phyloP scores from a whole-genome alignment of 2,329 filamentous ascomycete species.

The Neofusicoccum sp. region DNA sequence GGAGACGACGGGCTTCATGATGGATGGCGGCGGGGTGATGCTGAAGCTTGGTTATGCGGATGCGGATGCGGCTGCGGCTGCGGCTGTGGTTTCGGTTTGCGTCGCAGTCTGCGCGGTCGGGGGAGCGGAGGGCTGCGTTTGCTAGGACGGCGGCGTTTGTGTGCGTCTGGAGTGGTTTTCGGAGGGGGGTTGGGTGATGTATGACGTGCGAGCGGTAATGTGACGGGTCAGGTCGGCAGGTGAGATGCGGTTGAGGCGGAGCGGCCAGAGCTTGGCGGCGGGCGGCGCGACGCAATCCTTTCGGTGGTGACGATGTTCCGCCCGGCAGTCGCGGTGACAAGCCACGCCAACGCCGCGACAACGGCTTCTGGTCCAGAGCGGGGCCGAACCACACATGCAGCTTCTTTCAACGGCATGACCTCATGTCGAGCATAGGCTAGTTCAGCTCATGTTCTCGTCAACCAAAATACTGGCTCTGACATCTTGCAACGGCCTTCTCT shows the following conservation, averaged over 20 bases:
- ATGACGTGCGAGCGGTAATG: neutral
- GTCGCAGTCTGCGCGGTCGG: neutral
- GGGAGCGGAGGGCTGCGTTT: neutral
- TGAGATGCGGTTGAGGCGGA: conserved; percentile 1
- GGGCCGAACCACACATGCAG: neutral
- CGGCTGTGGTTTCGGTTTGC: too few species aligned
- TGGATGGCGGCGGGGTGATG: conserved; percentile 30
- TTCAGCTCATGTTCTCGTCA: neutral
- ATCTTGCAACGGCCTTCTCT: too few species aligned
- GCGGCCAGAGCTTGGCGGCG: conserved; percentile 5
- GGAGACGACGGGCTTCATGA: conserved; percentile 93
- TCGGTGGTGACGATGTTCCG: conserved; percentile 20
- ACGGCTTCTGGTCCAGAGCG: neutral
- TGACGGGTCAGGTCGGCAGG: neutral
- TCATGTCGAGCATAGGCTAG: neutral
- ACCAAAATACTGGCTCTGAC: too few species aligned
- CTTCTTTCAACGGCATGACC: neutral
- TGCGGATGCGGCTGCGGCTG: neutral
- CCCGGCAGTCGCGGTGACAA: neutral
- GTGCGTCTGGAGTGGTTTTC: neutral
- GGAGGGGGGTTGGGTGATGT: neutral
- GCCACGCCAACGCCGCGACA: neutral
- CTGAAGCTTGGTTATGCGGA: neutral
- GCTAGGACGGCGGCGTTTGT: neutral
- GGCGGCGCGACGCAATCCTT: conserved; percentile 19